These are phyloP conservation scores for Poterioochromonas sp. DNA, from an alignment of 352 stramenopile genomes.

Conservation along the genomic window DNA sequence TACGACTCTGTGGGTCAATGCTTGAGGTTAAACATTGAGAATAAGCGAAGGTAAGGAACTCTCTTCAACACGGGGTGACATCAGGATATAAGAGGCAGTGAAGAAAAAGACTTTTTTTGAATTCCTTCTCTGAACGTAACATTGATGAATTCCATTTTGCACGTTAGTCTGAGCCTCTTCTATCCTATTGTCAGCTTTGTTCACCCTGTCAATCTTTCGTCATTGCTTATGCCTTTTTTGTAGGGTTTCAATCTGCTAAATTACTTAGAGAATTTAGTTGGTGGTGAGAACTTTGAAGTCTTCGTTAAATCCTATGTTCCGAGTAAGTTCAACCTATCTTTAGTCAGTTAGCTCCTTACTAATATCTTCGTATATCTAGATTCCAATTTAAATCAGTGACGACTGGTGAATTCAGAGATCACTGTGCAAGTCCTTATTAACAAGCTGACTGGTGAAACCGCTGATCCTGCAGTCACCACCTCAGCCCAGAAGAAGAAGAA, in stretches of 20 bases:
- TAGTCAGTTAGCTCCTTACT: too few species aligned
- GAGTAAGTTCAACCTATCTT: neutral
- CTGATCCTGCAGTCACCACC: neutral
- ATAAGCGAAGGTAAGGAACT: slow-evolving; percentile 81
- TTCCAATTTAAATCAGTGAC: slow-evolving; percentile 78
- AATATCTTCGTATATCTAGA: slow-evolving; percentile 37
- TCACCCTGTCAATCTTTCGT: neutral
- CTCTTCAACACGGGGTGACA: neutral
- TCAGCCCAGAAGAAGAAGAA: neutral
- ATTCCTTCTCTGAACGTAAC: neutral
- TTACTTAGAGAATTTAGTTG: slow-evolving; percentile 61
- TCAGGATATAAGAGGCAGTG: neutral
- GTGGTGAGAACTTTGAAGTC: slow-evolving; percentile 57
- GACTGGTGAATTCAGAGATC: slow-evolving; percentile 59
- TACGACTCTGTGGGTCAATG: slow-evolving; percentile 63
- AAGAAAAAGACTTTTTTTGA: neutral
- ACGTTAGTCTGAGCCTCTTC: neutral
- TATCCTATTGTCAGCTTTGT: neutral
- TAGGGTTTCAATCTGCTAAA: slow-evolving; percentile 73
- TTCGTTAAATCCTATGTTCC: slow-evolving; percentile 82
- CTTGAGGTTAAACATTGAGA: slow-evolving; percentile 61
- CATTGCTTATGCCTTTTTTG: slow-evolving; percentile 77
- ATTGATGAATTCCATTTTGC: neutral
- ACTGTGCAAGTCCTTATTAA: slow-evolving; percentile 47
- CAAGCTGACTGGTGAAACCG: neutral